Evolutionary conservation across 768 basidiomycete species (phyloP).

Genomic region (Piloderma croceum): DNA sequence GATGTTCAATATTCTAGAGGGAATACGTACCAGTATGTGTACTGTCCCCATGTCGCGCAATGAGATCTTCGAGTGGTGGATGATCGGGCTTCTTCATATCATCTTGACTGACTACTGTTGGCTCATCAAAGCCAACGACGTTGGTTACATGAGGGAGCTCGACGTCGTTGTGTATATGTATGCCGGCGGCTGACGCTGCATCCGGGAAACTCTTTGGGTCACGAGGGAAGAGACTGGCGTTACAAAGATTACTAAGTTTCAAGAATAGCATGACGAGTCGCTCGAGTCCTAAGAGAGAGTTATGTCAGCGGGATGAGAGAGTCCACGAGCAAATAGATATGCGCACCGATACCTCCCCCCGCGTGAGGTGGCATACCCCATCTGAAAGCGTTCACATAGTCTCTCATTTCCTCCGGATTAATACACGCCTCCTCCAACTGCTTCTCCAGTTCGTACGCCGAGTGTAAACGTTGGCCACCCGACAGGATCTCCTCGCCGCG

Average conservation of each 20-base stretch:
- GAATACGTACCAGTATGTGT: too few relatives aligned
- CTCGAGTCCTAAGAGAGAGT: constrained; percentile 25
- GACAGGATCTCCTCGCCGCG: constrained; percentile 51
- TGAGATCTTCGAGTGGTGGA: too few relatives aligned
- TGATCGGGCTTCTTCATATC: too few relatives aligned
- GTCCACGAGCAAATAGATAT: neutral
- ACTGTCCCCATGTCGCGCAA: too few relatives aligned
- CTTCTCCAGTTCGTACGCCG: constrained; percentile 35
- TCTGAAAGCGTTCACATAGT: constrained; percentile 45
- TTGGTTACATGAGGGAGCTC: too few relatives aligned
- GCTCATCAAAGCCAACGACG: too few relatives aligned
- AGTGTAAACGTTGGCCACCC: constrained; percentile 49
- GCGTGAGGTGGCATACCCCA: constrained; percentile 47
- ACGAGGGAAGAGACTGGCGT: constrained; percentile 41
- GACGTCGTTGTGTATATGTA: too few relatives aligned
- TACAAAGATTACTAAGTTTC: constrained; percentile 39
- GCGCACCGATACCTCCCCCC: constrained; percentile 47
- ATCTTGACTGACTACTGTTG: too few relatives aligned
- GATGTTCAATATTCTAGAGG: too few relatives aligned
- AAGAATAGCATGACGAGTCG: constrained; percentile 49
- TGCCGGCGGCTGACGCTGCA: too few relatives aligned
- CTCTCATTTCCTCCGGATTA: constrained; percentile 37
- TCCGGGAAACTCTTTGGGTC: constrained; percentile 36
- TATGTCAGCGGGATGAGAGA: neutral
- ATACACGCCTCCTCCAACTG: constrained; percentile 34